phyloP scores from a whole-genome alignment of 768 basidiomycete species.

The Tephrocybe sp. region DNA sequence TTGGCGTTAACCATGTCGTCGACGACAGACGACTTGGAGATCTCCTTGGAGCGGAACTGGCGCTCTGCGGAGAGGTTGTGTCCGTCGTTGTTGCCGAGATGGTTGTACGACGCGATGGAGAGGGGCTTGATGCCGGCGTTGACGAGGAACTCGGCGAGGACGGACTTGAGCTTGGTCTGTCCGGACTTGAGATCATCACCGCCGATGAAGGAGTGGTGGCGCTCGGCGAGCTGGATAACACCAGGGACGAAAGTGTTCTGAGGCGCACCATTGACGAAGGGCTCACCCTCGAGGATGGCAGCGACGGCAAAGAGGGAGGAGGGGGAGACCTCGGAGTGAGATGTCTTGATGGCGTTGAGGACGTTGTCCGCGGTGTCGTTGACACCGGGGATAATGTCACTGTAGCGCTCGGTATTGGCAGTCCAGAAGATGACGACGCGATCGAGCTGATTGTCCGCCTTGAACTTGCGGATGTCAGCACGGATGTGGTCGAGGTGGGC shows the following conservation, averaged over 20 bases:
- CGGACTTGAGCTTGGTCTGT: constrained; percentile 96
- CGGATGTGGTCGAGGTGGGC: constrained; percentile 90
- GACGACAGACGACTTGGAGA: constrained; percentile 94
- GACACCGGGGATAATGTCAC: constrained; percentile 89
- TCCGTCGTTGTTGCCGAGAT: constrained; percentile 98
- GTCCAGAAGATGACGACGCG: constrained; percentile 97
- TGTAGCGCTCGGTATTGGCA: constrained; percentile 97
- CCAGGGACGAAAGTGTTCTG: constrained; percentile 99
- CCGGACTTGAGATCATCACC: constrained; percentile 98
- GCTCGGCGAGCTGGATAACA: constrained; percentile 89
- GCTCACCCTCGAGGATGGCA: constrained; percentile 89
- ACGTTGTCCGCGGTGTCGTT: constrained; percentile 93
- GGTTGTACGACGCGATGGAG: constrained; percentile 97
- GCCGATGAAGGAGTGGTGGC: constrained; percentile 87
- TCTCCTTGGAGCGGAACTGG: constrained; percentile 99
- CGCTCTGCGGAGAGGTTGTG: constrained; percentile 84
- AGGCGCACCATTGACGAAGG: constrained; percentile 96
- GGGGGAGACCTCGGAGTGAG: constrained; percentile 94
- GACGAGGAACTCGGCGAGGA: constrained; percentile 97
- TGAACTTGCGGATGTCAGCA: constrained; percentile 93
- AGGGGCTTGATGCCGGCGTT: constrained; percentile 98
- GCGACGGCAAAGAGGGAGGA: constrained; percentile 96
- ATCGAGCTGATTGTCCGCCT: constrained; percentile 76
- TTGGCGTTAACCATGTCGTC: constrained; percentile 98
- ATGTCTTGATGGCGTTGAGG: constrained; percentile 74